phyloP scores from a whole-genome alignment of 768 basidiomycete species.

The Calocera viscosa region DNA sequence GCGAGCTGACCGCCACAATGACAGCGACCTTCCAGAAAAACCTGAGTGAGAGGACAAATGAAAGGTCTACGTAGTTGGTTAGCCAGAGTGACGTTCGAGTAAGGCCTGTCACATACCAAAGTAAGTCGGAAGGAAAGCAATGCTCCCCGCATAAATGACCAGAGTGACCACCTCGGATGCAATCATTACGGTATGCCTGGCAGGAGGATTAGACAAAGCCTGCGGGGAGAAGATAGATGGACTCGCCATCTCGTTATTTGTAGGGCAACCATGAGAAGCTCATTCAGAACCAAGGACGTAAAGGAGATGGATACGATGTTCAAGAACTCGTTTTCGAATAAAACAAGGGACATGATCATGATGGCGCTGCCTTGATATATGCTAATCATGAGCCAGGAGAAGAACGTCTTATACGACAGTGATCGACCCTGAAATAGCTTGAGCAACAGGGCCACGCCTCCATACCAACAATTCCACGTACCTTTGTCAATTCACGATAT shows the following conservation, averaged over 20 bases:
- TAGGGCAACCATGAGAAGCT: conserved; percentile 96
- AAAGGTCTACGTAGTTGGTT: conserved; percentile 49
- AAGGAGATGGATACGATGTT: conserved; percentile 99
- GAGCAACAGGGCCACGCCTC: conserved; percentile 5
- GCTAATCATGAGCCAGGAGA: conserved; percentile 94
- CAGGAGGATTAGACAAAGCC: neutral
- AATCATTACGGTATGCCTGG: conserved; percentile 91
- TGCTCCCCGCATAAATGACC: conserved; percentile 77
- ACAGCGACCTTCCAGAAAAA: conserved; percentile 93
- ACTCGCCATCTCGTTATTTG: conserved; percentile 92
- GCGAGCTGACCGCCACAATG: conserved; percentile 85
- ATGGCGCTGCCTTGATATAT: conserved; percentile 94
- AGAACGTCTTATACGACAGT: conserved; percentile 95
- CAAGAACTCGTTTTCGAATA: conserved; percentile 94
- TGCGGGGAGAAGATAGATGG: neutral
- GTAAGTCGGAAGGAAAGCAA: conserved; percentile 89
- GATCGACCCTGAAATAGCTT: conserved; percentile 61
- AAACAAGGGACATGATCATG: conserved; percentile 92
- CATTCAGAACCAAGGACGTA: conserved; percentile 88
- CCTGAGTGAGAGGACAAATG: conserved; percentile 74
- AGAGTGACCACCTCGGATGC: conserved; percentile 82
- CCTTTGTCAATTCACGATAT: conserved; percentile 96
- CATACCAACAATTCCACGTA: conserved; percentile 23
- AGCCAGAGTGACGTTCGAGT: conserved; percentile 11
- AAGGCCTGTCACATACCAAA: conserved; percentile 55